Conservation (phyloP, 345 rosid species). For the Excoecaria agallocha region DNA sequence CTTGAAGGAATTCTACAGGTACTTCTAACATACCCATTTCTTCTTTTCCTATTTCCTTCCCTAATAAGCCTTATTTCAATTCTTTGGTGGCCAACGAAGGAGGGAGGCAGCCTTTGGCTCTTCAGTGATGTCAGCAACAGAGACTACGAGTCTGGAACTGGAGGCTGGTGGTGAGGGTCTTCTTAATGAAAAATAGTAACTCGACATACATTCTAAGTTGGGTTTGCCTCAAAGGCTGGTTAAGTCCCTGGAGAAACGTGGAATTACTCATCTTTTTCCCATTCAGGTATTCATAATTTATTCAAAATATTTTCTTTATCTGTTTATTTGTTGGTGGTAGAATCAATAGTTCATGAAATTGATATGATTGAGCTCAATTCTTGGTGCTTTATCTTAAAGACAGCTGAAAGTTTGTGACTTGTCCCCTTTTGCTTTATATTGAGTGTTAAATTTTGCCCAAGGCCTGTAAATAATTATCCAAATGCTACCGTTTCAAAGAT, state of each 20-base stretch:
- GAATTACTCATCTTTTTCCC: constrained; percentile 90
- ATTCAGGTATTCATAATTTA: constrained; percentile 57
- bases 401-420: not conserved
- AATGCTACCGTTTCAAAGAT: not conserved
- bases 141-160: constrained; percentile 22
- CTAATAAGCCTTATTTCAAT: constrained; percentile 17
- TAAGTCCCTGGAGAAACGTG: constrained; percentile 69
- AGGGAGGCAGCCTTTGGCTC: not conserved
- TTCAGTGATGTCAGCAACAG: constrained; percentile 23
- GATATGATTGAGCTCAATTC: not conserved
- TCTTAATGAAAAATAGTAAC: constrained; percentile 45
- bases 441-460: not conserved
- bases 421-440: no score
- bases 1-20: not conserved
- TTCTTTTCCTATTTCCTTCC: not conserved
- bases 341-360: not conserved
- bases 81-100: constrained; percentile 23
- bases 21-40: not conserved
- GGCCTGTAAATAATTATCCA: not conserved
- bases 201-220: constrained; percentile 60
- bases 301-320: not conserved
- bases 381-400: not conserved
- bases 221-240: constrained; percentile 76
- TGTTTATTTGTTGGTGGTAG: not conserved
- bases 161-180: not conserved